Conservation (phyloP, 805 yeast species). For the Hanseniaspora clermontiae region DNA sequence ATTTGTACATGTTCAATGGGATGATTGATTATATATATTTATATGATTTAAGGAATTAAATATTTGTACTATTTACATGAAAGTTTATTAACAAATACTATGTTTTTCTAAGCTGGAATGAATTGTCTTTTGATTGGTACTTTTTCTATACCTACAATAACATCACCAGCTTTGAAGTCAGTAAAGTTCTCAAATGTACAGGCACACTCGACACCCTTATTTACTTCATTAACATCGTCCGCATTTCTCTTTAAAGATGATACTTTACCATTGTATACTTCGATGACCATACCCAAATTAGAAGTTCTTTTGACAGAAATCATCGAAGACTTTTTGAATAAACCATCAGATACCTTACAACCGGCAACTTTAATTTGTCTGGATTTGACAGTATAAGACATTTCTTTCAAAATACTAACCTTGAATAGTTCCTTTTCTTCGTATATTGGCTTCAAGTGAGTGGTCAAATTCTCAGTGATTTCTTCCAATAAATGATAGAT, state of each 20-base stretch:
- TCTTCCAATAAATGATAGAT: constrained; percentile 82
- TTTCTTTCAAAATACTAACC: constrained; percentile 56
- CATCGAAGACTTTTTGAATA: constrained; percentile 43
- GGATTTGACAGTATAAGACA: constrained; percentile 53
- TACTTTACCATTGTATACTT: constrained; percentile 42
- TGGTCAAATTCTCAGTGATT: constrained; percentile 52
- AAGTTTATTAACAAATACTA: not conserved
- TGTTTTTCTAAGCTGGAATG: not conserved
- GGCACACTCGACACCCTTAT: constrained; percentile 88
- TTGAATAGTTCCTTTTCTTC: constrained; percentile 57
- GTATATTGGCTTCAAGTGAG: constrained; percentile 48
- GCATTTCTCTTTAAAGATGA: constrained; percentile 69
- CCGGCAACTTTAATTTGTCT: constrained; percentile 65
- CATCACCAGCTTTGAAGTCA: constrained; percentile 61
- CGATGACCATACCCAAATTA: constrained; percentile 25
- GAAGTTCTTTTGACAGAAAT: constrained; percentile 43
- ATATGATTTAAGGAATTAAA: too few species aligned
- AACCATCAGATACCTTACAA: constrained; percentile 63
- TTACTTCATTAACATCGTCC: constrained; percentile 63
- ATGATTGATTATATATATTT: constrained; percentile 27
- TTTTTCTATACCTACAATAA: constrained; percentile 61
- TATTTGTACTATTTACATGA: not conserved
- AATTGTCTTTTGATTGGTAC: constrained; percentile 33
- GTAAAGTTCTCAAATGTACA: constrained; percentile 57
- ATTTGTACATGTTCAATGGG: constrained; percentile 83